Evolutionary conservation across 169 alveolate species (phyloP), one percentile per base, ranked within the genome.

Genomic region (Theileria orientalis): DNA sequence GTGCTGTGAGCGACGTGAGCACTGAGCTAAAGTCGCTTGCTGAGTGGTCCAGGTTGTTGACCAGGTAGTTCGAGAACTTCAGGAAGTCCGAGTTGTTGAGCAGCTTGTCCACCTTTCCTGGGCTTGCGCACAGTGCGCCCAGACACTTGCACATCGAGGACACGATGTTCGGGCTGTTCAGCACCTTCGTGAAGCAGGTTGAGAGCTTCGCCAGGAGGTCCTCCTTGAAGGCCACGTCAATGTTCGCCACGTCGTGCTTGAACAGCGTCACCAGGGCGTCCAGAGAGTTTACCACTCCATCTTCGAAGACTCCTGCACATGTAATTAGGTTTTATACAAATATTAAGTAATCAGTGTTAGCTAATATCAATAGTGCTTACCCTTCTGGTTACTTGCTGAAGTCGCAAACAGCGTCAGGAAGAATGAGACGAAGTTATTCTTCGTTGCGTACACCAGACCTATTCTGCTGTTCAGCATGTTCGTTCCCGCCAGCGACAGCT

Each of bases 81-180:
- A 82, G 88, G 66, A 92, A 94, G 57, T 90, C 94, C 16, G 94
- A 92, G 60, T 90, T 90, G 30, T 79, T 86, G 30, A 93, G 83
- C 42, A 94, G 74, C 33, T 83, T 88, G 57, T 87, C 84, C 23
- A 92, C 93, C n/a, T 95, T 86, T 35, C 91, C 92, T 1, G 93
- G 94, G 16, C 94, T 90, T 21, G 94, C 85, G 56, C 96, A 92
- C 94, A 94, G 76, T 21, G 95, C 73, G 6, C 96, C 97, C 42
- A 94, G 90, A 62, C 97, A 94, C 37, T 87, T 92, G 75, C 95
- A 94, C 6, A 95, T 91, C 37, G 94, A 87, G 44, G 92, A 93
- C 21, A 94, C 76, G 33, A 94, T 94, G 25, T 74, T 63, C 3
- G 93, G 94, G 57, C 87, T 86, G 54, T 90, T 92, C 61, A 87